Evolutionary conservation across 2,329 filamentous ascomycete species (phyloP), one percentile per base, ranked within the genome.

Genomic region (Calonectria fujianensis): DNA sequence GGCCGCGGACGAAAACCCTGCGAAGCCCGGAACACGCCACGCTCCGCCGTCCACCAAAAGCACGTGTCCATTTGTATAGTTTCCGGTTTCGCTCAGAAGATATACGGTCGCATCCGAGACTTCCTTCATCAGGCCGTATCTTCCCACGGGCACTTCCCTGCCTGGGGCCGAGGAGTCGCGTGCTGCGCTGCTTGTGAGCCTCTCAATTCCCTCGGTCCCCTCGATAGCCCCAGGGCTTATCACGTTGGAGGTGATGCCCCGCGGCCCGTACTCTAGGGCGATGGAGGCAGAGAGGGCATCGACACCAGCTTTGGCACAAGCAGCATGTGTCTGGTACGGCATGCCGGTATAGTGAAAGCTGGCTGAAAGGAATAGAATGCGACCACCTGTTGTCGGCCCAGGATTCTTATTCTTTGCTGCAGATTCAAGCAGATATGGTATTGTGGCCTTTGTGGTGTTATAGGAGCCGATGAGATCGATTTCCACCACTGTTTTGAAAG

Each of bases 401-500:
- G 31, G 14, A 10, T 45, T 59, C 9, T 51, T 63, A n/a, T 52
- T 68, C 64, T 32, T 72, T 32, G 64, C 29, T 20, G 70, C 64
- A n/a, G 37, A 50, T 4, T 61, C 29, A 1, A 69, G 45, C 6
- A 73, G 57, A 31, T 73, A n/a, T 2, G 57, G 65, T 2, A 69
- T 20, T 7, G 54, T 64, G 3, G 66, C 54, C 20, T 73, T 73
- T 27, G 59, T 13, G 5, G 66, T 65, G 31, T 73, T 73, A 5
- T 65, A 73, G 7, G 65, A 69, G 20, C 71, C 71, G 14, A 73
- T 35, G 35, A 73, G 39, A 13, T 73, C 71, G 18, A 73, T 69
- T 16, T 73, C 71, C 14, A 73, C 45, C 13, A 73, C 71, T n/a
- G 35, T 73, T 39, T 41, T 69, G 71, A 73, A 73, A 16, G 71